Conservation (phyloP, 768 basidiomycete genomes). For the Pleurotus platypus region DNA sequence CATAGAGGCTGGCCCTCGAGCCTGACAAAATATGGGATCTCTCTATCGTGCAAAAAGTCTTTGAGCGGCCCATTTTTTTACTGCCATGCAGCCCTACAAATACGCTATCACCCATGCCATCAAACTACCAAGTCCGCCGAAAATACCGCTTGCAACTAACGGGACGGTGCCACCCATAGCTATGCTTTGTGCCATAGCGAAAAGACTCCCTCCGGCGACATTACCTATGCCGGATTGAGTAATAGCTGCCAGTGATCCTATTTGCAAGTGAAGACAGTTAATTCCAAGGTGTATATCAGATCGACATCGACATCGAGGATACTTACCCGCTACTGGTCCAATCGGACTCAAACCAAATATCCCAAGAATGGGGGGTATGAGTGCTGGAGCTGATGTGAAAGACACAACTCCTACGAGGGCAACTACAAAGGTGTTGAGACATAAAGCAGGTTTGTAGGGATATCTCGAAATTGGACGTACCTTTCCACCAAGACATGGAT, state of each 20-base stretch:
- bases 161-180: constrained; percentile 16
- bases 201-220: constrained; percentile 15
- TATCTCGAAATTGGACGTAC: too few species aligned
- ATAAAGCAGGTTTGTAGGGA: too few species aligned
- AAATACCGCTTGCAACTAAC: not conserved
- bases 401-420: not conserved
- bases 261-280: too few species aligned
- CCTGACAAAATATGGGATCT: too few species aligned
- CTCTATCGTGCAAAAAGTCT: too few species aligned
- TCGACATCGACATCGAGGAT: not conserved
- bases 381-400: not conserved
- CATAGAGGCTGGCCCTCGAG: too few species aligned
- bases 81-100: not conserved
- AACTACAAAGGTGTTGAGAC: too few species aligned
- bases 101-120: not conserved
- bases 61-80: too few species aligned
- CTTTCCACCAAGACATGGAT: too few species aligned
- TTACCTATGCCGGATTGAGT: constrained; percentile 19
- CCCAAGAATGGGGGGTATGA: not conserved
- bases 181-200: constrained; percentile 17
- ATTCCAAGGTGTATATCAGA: not conserved
- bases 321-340: constrained; percentile 14
- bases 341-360: constrained; percentile 14
- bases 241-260: constrained; percentile 18
- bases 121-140: not conserved